A percentile compares a stretch with the other conserved stretches of the same genome.
Evolutionary conservation across 2,329 filamentous ascomycete genomes (phyloP).

Genomic region (Hypoxylon sp.): DNA sequence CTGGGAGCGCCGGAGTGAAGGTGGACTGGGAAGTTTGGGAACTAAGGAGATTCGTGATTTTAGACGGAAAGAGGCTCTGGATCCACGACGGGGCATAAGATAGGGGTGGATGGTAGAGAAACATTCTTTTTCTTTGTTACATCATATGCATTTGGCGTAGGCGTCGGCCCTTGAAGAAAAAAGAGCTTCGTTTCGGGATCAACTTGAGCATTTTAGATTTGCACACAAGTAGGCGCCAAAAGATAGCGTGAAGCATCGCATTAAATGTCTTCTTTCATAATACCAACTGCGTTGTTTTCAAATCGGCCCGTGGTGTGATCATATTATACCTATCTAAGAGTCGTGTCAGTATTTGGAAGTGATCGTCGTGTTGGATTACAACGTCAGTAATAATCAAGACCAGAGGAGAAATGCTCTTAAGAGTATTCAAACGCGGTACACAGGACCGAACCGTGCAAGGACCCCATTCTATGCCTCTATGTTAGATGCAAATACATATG

Average conservation of each 20-base stretch:
- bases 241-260: conserved; percentile 1
- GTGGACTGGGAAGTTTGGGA: conserved; percentile 86
- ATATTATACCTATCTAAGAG: too few species aligned
- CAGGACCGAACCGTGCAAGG: background rate
- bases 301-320: too few species aligned
- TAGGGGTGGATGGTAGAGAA: conserved; percentile 17
- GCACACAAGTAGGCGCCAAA: background rate
- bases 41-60: conserved; percentile 93
- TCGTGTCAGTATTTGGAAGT: background rate
- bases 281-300: too few species aligned
- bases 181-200: background rate
- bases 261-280: too few species aligned
- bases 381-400: background rate
- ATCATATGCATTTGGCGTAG: background rate
- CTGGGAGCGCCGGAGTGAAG: conserved; percentile 81
- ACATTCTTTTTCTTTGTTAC: background rate
- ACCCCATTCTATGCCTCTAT: background rate
- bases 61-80: conserved; percentile 80
- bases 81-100: conserved; percentile 76
- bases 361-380: background rate
- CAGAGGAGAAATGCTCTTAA: background rate
- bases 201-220: background rate
- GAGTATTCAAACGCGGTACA: background rate
- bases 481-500: conserved; percentile 13
- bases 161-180: background rate